A percentile compares a stretch with the other conserved stretches of the same genome.
phyloP scores from a whole-genome alignment of 2,329 filamentous ascomycete genomes.

The Colletotrichum sp. region DNA sequence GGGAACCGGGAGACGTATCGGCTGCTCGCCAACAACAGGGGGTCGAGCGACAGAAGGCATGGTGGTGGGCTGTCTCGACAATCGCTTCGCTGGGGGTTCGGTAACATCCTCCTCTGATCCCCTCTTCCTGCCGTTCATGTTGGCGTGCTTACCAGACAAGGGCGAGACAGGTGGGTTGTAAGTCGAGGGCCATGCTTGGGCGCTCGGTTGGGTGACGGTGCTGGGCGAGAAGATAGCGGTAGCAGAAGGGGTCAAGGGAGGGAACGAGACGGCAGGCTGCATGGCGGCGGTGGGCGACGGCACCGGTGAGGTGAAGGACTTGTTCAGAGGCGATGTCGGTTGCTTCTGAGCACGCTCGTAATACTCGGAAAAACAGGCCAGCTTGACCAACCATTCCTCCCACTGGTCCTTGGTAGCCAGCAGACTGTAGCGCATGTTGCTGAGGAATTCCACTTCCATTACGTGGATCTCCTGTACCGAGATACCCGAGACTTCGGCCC shows the following conservation, averaged over 20 bases:
- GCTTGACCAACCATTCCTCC: conserved; percentile 83
- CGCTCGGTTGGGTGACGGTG: conserved; percentile 30
- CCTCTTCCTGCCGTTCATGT: conserved; percentile 53
- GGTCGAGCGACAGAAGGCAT: conserved; percentile 10
- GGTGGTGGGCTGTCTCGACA: conserved; percentile 33
- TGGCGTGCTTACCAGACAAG: conserved; percentile 45
- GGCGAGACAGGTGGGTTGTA: conserved; percentile 51
- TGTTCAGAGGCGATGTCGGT: conserved; percentile 41
- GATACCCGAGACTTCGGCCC: conserved; percentile 97
- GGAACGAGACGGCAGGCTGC: conserved; percentile 31
- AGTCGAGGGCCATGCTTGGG: conserved; percentile 42
- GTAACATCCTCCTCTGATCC: conserved; percentile 53
- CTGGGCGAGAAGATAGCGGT: conserved; percentile 46
- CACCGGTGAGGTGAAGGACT: conserved; percentile 48
- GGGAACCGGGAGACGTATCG: conserved; percentile 68
- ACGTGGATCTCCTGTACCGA: conserved; percentile 94
- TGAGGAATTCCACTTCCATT: conserved; percentile 99
- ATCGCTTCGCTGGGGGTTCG: conserved; percentile 62
- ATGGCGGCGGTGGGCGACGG: conserved; percentile 51
- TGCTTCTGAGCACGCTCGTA: conserved; percentile 70
- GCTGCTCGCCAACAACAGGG: conserved; percentile 28
- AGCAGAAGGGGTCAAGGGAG: conserved; percentile 37
- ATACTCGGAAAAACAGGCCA: conserved; percentile 83
- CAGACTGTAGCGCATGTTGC: conserved; percentile 96
- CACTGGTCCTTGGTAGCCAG: conserved; percentile 87